Evolutionary conservation across 2,329 filamentous ascomycete genomes (phyloP), one percentile per base, ranked within the genome.

Genomic region (Knufia fluminis): DNA sequence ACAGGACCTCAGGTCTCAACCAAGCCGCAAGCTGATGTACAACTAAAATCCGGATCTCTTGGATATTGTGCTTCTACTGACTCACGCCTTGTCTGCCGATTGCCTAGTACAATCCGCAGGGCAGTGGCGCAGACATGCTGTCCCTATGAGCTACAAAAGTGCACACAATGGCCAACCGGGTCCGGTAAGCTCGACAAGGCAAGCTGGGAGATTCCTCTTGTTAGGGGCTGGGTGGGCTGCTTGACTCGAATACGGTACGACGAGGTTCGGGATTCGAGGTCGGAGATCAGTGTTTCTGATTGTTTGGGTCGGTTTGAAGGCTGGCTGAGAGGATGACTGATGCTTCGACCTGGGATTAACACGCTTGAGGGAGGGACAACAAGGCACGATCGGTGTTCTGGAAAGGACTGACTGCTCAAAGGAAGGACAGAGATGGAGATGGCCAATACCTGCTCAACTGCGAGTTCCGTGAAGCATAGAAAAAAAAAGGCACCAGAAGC

Each of bases 51-150:
- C 3, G 22, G n/a, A 26, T 26, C 20, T 43, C 20, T 10, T 28
- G 14, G 6, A 6, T 26, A 4, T 43, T 26, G 20, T 8, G 33
- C n/a, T 17, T 36, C 33, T 36, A 14, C 33, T 36, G 33, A 17
- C 33, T 36, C 33, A 46, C 23, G 16, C 32, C 24, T 19, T 17
- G 36, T 19, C 23, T 20, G 14, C 35, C 19, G 33, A 26, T 40
- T 48, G 33, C 45, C 35, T 48, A 48, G 23, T 16, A 39, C 45
- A 48, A 40, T 14, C 45, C 26, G 7, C 33, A 33, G 10, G 20
- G 14, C 12, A 8, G 22, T 39, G 45, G 45, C 19, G 45, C 20
- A 48, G 45, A 20, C 45, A 48, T 48, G 12, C 3, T 20, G 39
- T 33, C 45, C 33, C 16, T 16, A 14, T 38, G n/a, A 38, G 10